Conservation (phyloP, 2,329 filamentous ascomycete species). For the Colletotrichum liaoningense region DNA sequence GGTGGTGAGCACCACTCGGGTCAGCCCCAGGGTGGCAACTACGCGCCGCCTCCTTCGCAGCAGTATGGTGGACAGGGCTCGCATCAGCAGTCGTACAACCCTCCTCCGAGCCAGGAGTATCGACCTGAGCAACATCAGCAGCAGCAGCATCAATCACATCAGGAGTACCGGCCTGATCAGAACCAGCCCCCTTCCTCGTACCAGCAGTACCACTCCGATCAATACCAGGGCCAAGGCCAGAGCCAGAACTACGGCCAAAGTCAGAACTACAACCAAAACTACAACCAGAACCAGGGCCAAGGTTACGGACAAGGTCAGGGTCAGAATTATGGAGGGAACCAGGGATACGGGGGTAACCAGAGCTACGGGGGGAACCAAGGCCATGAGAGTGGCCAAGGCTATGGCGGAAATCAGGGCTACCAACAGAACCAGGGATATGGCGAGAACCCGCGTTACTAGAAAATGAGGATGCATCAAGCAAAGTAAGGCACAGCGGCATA, state of each 20-base stretch:
- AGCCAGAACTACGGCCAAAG: constrained; percentile 16
- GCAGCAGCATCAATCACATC: constrained; percentile 24
- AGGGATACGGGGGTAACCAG: constrained; percentile 33
- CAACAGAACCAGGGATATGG: constrained; percentile 33
- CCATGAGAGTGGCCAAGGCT: constrained; percentile 33
- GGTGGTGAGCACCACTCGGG: constrained; percentile 46
- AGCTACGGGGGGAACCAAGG: constrained; percentile 30
- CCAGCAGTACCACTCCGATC: constrained; percentile 36
- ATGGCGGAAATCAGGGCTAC: constrained; percentile 38
- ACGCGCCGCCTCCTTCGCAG: constrained; percentile 34
- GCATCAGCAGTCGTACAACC: constrained; percentile 41
- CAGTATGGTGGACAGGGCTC: constrained; percentile 37
- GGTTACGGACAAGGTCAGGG: not conserved
- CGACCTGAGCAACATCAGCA: constrained; percentile 24
- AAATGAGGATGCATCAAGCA: too few species aligned
- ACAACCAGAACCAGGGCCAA: constrained; percentile 31
- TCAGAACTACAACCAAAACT: constrained; percentile 11
- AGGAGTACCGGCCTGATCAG: constrained; percentile 34
- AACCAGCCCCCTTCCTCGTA: constrained; percentile 34
- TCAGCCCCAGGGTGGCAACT: constrained; percentile 39
- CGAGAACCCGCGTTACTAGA: constrained; percentile 39
- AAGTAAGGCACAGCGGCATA: too few species aligned
- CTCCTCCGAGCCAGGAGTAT: constrained; percentile 38
- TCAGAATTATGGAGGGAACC: constrained; percentile 27
- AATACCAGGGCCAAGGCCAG: constrained; percentile 35